These are phyloP conservation scores for Solanum lycopersicoides DNA, from an alignment of 257 asterid genomes.

Conservation along the genomic window DNA sequence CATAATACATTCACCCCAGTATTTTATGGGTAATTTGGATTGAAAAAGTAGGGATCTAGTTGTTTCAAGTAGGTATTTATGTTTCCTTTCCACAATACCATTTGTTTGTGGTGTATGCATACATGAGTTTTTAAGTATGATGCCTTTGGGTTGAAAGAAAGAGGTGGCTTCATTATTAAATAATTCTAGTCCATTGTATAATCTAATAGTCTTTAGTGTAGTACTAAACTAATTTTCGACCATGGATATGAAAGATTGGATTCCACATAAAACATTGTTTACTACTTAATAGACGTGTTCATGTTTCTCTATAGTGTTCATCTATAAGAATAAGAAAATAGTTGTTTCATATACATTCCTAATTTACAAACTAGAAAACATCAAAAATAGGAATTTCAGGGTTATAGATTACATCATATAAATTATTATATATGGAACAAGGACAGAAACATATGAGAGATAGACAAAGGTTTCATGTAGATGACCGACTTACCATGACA, in stretches of 20 bases:
- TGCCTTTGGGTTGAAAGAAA: background rate
- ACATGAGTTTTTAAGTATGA: background rate
- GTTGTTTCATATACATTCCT: no score
- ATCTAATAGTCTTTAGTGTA: background rate
- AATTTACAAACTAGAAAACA: no score
- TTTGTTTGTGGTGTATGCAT: background rate
- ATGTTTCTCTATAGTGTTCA: background rate
- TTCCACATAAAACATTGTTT: no score
- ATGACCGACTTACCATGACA: no score
- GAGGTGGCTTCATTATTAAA: background rate
- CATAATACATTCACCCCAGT: no score
- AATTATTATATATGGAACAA: no score
- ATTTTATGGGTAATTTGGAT: background rate
- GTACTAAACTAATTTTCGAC: background rate
- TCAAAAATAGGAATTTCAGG: no score
- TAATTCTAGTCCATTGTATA: background rate
- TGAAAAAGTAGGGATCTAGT: background rate
- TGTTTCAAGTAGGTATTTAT: background rate
- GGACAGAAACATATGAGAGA: no score
- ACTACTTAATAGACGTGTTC: background rate
- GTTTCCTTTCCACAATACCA: background rate
- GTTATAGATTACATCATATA: no score
- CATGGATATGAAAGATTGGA: background rate
- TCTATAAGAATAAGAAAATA: background rate
- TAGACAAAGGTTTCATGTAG: no score